phyloP scores from a whole-genome alignment of 2,329 filamentous ascomycete species.

The Aspergillaceae sp. region DNA sequence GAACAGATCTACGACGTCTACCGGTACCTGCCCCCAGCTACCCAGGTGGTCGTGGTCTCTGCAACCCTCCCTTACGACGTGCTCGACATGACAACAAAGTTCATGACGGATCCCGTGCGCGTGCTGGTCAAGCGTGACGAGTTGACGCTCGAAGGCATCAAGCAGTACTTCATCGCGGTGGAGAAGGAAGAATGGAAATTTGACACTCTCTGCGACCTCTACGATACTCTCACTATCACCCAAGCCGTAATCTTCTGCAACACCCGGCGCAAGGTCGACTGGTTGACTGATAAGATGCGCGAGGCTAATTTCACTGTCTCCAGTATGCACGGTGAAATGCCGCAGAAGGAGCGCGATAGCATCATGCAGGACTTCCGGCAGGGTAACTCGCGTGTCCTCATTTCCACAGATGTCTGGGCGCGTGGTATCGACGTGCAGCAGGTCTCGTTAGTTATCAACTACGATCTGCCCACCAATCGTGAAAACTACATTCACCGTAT shows the following conservation, averaged over 20 bases:
- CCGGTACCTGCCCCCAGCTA: conserved; percentile 89
- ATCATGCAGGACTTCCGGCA: conserved; percentile 99
- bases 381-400: conserved; percentile 89
- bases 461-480: conserved; percentile 94
- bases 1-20: conserved; percentile 99
- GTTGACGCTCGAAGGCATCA: conserved; percentile 90
- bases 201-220: conserved; percentile 94
- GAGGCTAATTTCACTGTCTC: conserved; percentile 98
- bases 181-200: conserved; percentile 99
- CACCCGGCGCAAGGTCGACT: conserved; percentile 96
- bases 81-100: conserved; percentile 98
- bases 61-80: conserved; percentile 97
- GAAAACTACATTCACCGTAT: conserved; percentile 99
- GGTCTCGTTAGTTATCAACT: conserved; percentile 97
- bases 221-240: conserved; percentile 96
- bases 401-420: conserved; percentile 96
- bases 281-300: conserved; percentile 98
- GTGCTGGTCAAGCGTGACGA: conserved; percentile 99
- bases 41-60: conserved; percentile 96
- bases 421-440: conserved; percentile 98
- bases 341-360: conserved; percentile 92
- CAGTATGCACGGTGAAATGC: conserved; percentile 99
- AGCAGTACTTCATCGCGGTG: conserved; percentile 98
- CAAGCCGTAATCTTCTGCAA: conserved; percentile 99
- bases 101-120: conserved; percentile 96